Evolutionary conservation across 805 yeast genomes (phyloP), one percentile per base, ranked within the genome.

Genomic region (Diddensiella transvaalensis): DNA sequence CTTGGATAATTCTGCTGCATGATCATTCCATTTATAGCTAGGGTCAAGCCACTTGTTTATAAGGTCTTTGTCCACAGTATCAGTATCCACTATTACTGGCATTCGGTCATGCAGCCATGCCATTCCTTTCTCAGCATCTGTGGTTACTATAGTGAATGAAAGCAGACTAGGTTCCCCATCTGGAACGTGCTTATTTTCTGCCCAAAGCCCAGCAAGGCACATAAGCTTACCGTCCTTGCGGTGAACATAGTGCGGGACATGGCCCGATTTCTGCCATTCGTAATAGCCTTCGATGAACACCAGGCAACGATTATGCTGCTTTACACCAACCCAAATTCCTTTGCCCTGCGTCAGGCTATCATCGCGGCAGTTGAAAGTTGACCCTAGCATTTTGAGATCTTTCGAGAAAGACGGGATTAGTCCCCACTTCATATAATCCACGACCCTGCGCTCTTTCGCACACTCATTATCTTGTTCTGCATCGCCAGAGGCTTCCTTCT

Each of bases 231-330:
- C 64, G 48, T 76, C 78, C 37, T 71, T 73, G 26, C 84, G 71
- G 29, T 73, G 76, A 15, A 89, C 73, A 59, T 70, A 90, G 61
- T 83, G 79, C 0, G 96, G 96, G 6, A 68, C 38, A 64, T 68
- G 24, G 58, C 52, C 22, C 61, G 65, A 46, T 61, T 68, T 8
- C 60, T 55, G 54, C 96, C 97, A 90, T 65, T 90, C 97, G 60
- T 78, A 90, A 64, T 90, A 90, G 0, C 96, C 96, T 58, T 78
- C 76, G 35, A 86, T 75, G 0, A 95, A 91, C 0, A 88, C 78
- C 0, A 83, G 81, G 62, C 96, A 89, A 33, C 96, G 69, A 3
- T 70, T 68, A 5, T 66, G 65, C 21, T 72, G 66, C 32, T 73
- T 66, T 3, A 78, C 70, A 1, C 70, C 52, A 4, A 70, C 70